A percentile compares a stretch with the other conserved stretches of the same genome.
These are phyloP conservation scores for Aspergillus wentii DNA, from an alignment of 495 filamentous ascomycete species.

Conservation along the genomic window DNA sequence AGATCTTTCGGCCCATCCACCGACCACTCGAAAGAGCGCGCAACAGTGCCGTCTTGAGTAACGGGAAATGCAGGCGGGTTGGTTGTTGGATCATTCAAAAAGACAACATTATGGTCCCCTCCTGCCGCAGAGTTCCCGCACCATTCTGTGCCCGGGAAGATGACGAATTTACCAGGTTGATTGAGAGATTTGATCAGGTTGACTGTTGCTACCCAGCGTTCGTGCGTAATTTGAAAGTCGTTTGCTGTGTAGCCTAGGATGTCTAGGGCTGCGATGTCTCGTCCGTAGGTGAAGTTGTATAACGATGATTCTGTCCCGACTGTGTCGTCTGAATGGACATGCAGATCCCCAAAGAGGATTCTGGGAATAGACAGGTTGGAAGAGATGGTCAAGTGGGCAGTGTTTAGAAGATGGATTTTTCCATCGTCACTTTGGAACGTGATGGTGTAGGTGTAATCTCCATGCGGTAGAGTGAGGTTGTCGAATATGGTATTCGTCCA, in stretches of 20 bases:
- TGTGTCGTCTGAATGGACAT: conserved; percentile 23
- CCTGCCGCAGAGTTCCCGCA: conserved; percentile 17
- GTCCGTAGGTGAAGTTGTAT: conserved; percentile 24
- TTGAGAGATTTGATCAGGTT: conserved; percentile 15
- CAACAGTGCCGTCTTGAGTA: conserved; percentile 15
- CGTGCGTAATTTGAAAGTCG: conserved; percentile 25
- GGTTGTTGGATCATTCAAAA: conserved; percentile 7
- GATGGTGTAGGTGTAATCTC: conserved; percentile 6
- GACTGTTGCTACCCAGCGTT: conserved; percentile 16
- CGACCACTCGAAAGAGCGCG: conserved; percentile 18
- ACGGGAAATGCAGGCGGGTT: conserved; percentile 14
- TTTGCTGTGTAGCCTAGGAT: conserved; percentile 26
- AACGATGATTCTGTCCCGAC: conserved; percentile 18
- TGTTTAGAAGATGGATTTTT: not conserved
- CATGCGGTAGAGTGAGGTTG: not conserved
- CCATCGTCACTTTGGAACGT: conserved; percentile 1
- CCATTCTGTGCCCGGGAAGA: conserved; percentile 18
- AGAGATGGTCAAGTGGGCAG: conserved; percentile 4
- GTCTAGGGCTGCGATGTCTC: conserved; percentile 16
- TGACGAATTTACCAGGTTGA: conserved; percentile 13
- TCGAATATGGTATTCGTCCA: conserved; percentile 13
- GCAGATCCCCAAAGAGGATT: conserved; percentile 18
- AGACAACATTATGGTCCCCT: conserved; percentile 20
- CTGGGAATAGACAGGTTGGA: conserved; percentile 9
- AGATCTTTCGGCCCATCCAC: conserved; percentile 15